Base-by-base conservation (phyloP, 1,284 basidiomycete species). In the Inonotus obliquus region DNA sequence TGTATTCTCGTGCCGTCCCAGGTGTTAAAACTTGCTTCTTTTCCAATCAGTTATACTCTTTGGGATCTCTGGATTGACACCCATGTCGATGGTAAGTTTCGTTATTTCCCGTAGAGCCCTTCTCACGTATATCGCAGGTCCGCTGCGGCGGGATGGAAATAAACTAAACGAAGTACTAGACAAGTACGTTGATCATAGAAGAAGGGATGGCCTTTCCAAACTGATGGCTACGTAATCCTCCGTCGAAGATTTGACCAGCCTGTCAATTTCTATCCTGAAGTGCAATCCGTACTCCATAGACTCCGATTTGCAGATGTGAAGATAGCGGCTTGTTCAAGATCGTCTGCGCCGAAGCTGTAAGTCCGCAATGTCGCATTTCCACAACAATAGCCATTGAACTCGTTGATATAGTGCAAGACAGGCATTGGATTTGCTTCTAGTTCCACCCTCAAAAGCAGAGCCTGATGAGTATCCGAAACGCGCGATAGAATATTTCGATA, bases 51-150 rank as follows among this genome's bases (percentile, higher is more conserved):
- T 69, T 93, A 89, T 71, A 94, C 91, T 0, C 76, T 94, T 1
- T 94, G 92, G 91, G 82, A 87, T 63, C 76, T 94, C 7, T 94
- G 91, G 89, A 86, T 93, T 48, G 89, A 92, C 70, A 86, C 82
- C n/a, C 83, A 89, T 70, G 76, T 85, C 59, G 74, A 77, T 60
- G 79, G 83, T 79, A 66, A 13, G 70, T 67, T 21, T 25, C 19
- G 2, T 51, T 37, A n/a, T 32, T 51, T n/a, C 54, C 17, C 19
- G 0, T 21, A 6, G 10, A 13, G 57, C 35, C 35, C 27, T 35
- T 53, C 25, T 29, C 52, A 63, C 37, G 61, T 57, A 14, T 63
- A 73, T 65, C 73, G 69, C 14, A 76, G 88, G 84, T 17, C 90
- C 92, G 1, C 73, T 94, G 60, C 83, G 78, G 64, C 76, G 84